Base-by-base conservation (phyloP, 2,329 filamentous ascomycete genomes). In the Onygenales sp. region DNA sequence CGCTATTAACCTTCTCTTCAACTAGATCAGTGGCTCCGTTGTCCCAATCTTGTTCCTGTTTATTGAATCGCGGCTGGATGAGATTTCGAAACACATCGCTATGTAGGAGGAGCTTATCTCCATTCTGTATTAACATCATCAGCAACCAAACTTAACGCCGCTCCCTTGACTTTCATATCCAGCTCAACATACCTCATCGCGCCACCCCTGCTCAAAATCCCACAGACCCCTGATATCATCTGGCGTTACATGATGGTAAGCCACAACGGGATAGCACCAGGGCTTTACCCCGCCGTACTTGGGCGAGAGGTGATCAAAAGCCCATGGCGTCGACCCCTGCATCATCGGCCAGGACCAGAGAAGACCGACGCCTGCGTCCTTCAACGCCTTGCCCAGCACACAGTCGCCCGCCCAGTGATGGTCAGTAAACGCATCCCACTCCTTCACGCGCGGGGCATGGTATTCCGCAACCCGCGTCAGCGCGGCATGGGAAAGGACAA, bases 361-460 rank as follows among this genome's bases (percentile, higher is more conserved):
- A 33, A 78, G 62, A 6, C 65, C 63, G 4, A 79, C 67, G 27
- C 73, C 74, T 4, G 72, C 68, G 54, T 78, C 75, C 2, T 62
- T 58, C 10, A 80, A 59, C 3, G 74, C 71, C 54, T 74, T 75
- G 14, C 72, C 72, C 3, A 80, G 64, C 6, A 79, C 71, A 47
- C 76, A 76, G 52, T 78, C 76, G 1, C 75, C 76, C 0, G 76
- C 76, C 67, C 72, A 75, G 57, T 78, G 73, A 34, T 61, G 56
- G n/a, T 65, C 65, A 0, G 77, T 78, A 53, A 70, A 73, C 1
- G 68, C 62, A 55, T 78, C 70, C 60, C 76, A 71, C 33, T 70
- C 69, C 14, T 68, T 60, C 1, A 72, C 62, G 49, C 75, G 67
- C 5, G 63, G 57, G 1, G 65, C 62, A 53, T 76, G 77, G 37